Evolutionary conservation across 768 basidiomycete genomes (phyloP).

Genomic region (Dioszegia hungarica): DNA sequence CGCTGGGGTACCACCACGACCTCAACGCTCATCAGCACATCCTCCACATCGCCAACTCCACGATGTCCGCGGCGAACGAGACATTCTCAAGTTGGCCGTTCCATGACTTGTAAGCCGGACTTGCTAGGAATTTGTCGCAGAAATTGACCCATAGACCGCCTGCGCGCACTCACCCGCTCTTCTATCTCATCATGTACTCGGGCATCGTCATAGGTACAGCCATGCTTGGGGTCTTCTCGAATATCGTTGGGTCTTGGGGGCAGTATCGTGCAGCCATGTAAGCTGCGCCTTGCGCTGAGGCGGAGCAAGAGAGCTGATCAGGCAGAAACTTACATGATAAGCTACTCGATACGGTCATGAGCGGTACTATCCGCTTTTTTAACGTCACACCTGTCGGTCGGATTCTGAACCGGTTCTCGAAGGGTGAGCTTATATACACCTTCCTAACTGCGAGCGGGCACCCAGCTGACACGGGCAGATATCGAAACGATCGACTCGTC

Average conservation of each 20-base stretch:
- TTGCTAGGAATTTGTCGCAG: neutral
- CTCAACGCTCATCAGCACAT: constrained; percentile 23
- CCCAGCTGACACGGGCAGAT: constrained; percentile 47
- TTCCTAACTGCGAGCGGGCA: too few species aligned
- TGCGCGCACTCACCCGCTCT: constrained; percentile 28
- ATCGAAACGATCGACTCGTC: constrained; percentile 80
- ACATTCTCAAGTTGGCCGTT: neutral
- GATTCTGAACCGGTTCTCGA: constrained; percentile 77
- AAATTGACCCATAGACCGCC: constrained; percentile 17
- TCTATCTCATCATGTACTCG: constrained; percentile 37
- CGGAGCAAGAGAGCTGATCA: constrained; percentile 1
- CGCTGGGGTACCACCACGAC: constrained; percentile 1
- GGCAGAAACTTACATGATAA: constrained; percentile 35
- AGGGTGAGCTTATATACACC: constrained; percentile 29
- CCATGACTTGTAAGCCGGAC: neutral
- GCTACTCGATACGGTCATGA: constrained; percentile 34
- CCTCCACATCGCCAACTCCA: constrained; percentile 14
- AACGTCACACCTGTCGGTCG: constrained; percentile 56
- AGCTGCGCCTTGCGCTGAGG: neutral
- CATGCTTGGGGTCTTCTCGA: constrained; percentile 19
- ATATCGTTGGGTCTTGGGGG: constrained; percentile 28
- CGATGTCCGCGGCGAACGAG: neutral
- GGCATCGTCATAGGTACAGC: constrained; percentile 31
- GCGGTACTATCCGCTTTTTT: constrained; percentile 44
- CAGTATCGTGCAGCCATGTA: constrained; percentile 35